Percentiles rank a stretch among this genome's conserved stretches.
Conservation (phyloP, 2,329 filamentous ascomycete genomes). For the Arthrobotrys pseudoclavata region DNA sequence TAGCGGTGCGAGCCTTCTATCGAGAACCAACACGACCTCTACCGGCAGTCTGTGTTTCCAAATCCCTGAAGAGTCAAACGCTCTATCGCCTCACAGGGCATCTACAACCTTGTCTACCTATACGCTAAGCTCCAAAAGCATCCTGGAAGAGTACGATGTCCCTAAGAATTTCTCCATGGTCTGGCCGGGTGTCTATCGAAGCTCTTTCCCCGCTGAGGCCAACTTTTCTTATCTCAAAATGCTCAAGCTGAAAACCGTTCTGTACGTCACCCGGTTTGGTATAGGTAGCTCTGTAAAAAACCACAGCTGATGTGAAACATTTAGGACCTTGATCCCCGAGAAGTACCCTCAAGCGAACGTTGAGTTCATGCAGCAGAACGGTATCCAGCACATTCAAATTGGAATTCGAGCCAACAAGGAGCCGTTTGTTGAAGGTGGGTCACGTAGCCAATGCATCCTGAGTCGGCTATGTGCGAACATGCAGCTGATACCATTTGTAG, state of each 20-base stretch:
- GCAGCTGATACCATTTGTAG: conserved; percentile 59
- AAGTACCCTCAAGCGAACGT: conserved; percentile 69
- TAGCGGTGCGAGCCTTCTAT: conserved; percentile 46
- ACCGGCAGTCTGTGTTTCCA: conserved; percentile 55
- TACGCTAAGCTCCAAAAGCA: conserved; percentile 30
- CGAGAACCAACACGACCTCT: conserved; percentile 53
- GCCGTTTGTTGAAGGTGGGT: conserved; percentile 70
- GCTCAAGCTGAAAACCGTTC: conserved; percentile 81
- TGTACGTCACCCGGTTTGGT: conserved; percentile 70
- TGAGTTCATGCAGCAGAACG: conserved; percentile 75
- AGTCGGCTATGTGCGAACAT: conserved; percentile 41
- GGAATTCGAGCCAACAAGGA: conserved; percentile 92
- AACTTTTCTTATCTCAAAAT: conserved; percentile 79
- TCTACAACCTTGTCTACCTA: conserved; percentile 48
- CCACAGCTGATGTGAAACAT: conserved; percentile 13
- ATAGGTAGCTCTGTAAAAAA: not conserved
- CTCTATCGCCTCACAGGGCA: conserved; percentile 6
- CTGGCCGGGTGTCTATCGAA: conserved; percentile 81
- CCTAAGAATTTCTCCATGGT: conserved; percentile 80
- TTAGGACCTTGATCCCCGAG: conserved; percentile 70
- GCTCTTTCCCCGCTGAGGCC: conserved; percentile 79
- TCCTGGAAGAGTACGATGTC: conserved; percentile 60
- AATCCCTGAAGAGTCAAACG: conserved; percentile 33
- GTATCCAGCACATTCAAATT: conserved; percentile 80
- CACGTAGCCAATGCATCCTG: conserved; percentile 9